A percentile compares a stretch with the other conserved stretches of the same genome.
phyloP scores from a whole-genome alignment of 495 filamentous ascomycete genomes.

The Xylaria grammica region DNA sequence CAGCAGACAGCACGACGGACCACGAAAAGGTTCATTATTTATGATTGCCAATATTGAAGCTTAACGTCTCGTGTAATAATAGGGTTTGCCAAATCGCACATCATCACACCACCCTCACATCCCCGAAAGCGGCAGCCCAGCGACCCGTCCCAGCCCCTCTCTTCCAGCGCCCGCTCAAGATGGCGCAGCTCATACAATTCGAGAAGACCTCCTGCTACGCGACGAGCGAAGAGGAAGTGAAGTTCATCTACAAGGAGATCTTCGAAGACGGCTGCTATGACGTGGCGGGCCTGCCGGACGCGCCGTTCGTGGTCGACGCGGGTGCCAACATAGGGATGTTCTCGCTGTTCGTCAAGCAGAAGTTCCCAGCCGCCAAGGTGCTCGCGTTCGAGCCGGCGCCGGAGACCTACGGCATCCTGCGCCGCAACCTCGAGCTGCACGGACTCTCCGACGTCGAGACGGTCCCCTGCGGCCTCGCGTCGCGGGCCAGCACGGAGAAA shows the following conservation, averaged over 20 bases:
- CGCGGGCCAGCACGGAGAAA: constrained; percentile 23
- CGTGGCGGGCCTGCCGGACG: constrained; percentile 16
- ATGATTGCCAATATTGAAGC: neutral
- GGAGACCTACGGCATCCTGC: constrained; percentile 28
- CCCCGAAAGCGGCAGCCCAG: neutral
- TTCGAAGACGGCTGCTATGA: constrained; percentile 29
- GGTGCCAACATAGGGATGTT: constrained; percentile 37
- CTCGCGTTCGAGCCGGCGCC: constrained; percentile 38
- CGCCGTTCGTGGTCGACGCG: constrained; percentile 33
- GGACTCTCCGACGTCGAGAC: constrained; percentile 5
- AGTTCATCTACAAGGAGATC: constrained; percentile 32
- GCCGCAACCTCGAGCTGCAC: constrained; percentile 31
- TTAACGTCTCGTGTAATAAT: neutral
- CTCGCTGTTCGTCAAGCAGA: constrained; percentile 36
- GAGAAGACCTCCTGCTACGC: constrained; percentile 13
- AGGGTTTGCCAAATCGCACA: neutral
- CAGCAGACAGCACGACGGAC: neutral
- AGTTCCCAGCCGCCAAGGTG: constrained; percentile 30
- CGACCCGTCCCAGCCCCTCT: neutral
- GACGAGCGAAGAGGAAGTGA: constrained; percentile 21
- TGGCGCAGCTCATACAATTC: constrained; percentile 9
- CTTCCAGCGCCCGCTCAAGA: neutral
- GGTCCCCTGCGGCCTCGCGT: neutral
- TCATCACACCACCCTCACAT: neutral
- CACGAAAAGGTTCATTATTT: neutral